A percentile compares a stretch with the other conserved stretches of the same genome.
phyloP scores from a whole-genome alignment of 345 rosid species.

The Rhodamnia argentea region DNA sequence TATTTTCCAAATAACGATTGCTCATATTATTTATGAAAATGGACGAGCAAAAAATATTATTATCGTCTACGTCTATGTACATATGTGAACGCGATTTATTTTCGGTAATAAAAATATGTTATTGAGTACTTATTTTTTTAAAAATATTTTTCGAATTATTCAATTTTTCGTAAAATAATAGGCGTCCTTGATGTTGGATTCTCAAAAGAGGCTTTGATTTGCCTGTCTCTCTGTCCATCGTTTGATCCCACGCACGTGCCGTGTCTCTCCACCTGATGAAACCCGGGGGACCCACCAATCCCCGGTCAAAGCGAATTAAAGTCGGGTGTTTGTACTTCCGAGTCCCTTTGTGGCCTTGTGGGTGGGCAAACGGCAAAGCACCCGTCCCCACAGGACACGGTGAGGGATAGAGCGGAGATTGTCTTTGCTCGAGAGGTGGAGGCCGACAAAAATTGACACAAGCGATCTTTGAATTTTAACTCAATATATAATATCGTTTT shows the following conservation, averaged over 20 bases:
- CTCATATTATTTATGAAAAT: no score
- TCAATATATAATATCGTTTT: accelerated
- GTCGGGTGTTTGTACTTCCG: not conserved
- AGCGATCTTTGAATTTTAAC: accelerated
- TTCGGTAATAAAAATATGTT: no score
- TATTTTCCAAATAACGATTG: no score
- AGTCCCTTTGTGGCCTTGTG: not conserved
- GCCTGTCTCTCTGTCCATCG: not conserved
- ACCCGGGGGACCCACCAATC: not conserved
- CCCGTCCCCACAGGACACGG: not conserved
- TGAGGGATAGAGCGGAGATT: not conserved
- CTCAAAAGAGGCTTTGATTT: not conserved
- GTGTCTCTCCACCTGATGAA: not conserved
- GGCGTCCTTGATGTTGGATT: not conserved
- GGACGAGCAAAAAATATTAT: no score
- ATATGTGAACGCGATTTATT: no score
- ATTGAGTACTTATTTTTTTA: no score
- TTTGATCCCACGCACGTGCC: not conserved
- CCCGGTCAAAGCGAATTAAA: not conserved
- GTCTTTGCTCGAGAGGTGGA: not conserved
- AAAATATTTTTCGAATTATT: no score
- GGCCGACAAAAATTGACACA: not conserved
- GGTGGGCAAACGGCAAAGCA: not conserved
- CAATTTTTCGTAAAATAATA: no score
- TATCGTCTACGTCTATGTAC: no score